Base-by-base conservation (phyloP, 2,329 filamentous ascomycete species). In the Talaromyces verruculosus region DNA sequence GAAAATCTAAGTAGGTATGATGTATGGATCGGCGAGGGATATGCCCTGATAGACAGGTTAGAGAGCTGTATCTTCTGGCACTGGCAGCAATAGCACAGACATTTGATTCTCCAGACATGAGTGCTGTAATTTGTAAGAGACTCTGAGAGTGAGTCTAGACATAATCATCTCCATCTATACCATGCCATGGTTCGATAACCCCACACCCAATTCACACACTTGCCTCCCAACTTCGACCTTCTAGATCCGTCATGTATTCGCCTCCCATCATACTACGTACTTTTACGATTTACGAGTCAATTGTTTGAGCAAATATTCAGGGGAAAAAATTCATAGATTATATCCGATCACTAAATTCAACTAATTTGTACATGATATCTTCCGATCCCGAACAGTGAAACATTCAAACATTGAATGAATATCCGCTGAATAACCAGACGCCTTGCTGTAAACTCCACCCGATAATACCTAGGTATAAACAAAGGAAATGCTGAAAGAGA, bases 21-120 rank as follows among this genome's bases (percentile, higher is more conserved):
- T 37, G 33, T 37, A 39, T 62, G 37, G 60, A 62, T 62, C 60
- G 45, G 60, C 60, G 30, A 61, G 28, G 30, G 5, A 43, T 25
- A 11, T 37, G 35, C 33, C 3, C n/a, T 57, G 25, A 35, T 35
- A 13, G n/a, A 17, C 53, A n/a, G n/a, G 22, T 25, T 22, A 25
- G 35, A 58, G 7, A 8, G 33, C 11, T 17, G n/a, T 58, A 58
- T 37, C 19, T 41, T 47, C 43, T 19, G 7, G 41, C 41, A 41
- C 17, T n/a, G 8, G 41, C 6, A 43, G 17, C 3, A 19, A 37
- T 37, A 37, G 35, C 35, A 35, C 33, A 37, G 35, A 37, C 35
- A 35, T 33, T 13, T 35, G 10, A 11, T 13, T 37, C 35, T 37
- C 1, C 35, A 37, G 33, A 4, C 13, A 15, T 35, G 13, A 37